Evolutionary conservation across 228 moss, liverwort and hornwort species (phyloP).

Genomic region (Sphagnum fallax): DNA sequence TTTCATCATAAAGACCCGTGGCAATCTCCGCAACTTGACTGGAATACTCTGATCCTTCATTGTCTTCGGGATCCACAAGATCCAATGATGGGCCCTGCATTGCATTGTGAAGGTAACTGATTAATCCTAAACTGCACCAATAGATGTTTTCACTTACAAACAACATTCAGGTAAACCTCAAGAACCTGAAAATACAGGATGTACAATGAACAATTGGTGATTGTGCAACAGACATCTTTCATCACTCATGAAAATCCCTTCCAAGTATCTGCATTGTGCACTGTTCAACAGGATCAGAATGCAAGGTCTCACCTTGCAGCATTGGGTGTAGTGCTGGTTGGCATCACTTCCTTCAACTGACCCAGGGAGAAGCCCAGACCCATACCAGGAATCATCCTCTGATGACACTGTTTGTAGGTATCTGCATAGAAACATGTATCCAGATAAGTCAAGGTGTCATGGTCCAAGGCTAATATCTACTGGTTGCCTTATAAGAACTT

Average conservation of each 20-base stretch:
- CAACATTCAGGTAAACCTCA: background rate
- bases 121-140: background rate
- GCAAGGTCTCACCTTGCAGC: constrained; percentile 34
- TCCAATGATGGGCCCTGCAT: constrained; percentile 35
- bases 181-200: background rate
- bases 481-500: background rate
- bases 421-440: constrained; percentile 15
- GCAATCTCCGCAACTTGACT: constrained; percentile 4
- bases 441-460: background rate
- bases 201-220: background rate
- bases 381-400: constrained; percentile 73
- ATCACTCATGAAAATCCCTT: background rate
- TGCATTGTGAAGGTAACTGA: background rate
- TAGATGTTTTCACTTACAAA: background rate
- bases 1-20: constrained; percentile 38
- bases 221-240: background rate
- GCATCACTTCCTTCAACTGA: constrained; percentile 69
- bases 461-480: background rate
- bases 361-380: constrained; percentile 71
- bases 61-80: constrained; percentile 12
- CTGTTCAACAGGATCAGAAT: too few species aligned
- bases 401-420: constrained; percentile 39
- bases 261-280: background rate
- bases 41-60: constrained; percentile 13
- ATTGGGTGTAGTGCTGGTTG: constrained; percentile 70